phyloP scores from a whole-genome alignment of 176 grass and related monocot species.

The Typha latifolia region DNA sequence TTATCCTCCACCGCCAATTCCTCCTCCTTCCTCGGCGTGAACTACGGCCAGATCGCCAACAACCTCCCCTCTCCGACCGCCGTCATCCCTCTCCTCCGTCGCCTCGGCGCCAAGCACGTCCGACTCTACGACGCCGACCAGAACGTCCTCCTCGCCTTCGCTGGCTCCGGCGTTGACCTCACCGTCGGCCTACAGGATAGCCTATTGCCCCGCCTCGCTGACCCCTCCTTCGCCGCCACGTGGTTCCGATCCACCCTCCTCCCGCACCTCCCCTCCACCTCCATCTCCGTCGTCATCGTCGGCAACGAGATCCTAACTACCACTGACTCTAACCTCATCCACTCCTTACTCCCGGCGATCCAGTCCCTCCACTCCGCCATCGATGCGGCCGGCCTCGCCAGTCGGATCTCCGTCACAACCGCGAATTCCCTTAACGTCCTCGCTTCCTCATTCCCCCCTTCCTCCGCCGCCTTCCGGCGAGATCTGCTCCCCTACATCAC shows the following conservation, averaged over 20 bases:
- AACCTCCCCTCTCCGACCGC: conserved; percentile 56
- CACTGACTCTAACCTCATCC: conserved; percentile 39
- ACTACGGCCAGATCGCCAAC: conserved; percentile 82
- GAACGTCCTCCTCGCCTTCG: conserved; percentile 62
- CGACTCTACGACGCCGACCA: conserved; percentile 75
- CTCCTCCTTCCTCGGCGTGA: conserved; percentile 36
- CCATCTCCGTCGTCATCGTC: conserved; percentile 50
- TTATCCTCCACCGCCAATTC: neutral
- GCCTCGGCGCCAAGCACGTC: conserved; percentile 36
- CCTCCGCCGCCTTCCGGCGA: conserved; percentile 37
- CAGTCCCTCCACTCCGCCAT: conserved; percentile 50
- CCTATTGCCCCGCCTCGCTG: conserved; percentile 36
- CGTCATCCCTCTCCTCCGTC: conserved; percentile 38
- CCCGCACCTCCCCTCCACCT: conserved; percentile 57
- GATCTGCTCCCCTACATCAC: conserved; percentile 54
- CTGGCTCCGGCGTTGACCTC: conserved; percentile 54
- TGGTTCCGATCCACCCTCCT: conserved; percentile 57
- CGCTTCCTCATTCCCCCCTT: conserved; percentile 65
- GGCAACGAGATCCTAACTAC: conserved; percentile 87
- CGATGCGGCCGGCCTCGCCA: conserved; percentile 31
- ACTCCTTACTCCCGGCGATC: conserved; percentile 67
- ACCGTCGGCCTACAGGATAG: conserved; percentile 63
- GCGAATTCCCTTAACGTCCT: conserved; percentile 86
- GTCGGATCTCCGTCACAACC: conserved; percentile 52
- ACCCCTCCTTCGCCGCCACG: conserved; percentile 24